Evolutionary conservation across 2,329 filamentous ascomycete genomes (phyloP), one percentile per base, ranked within the genome.

Genomic region (Aschersonia sp.): DNA sequence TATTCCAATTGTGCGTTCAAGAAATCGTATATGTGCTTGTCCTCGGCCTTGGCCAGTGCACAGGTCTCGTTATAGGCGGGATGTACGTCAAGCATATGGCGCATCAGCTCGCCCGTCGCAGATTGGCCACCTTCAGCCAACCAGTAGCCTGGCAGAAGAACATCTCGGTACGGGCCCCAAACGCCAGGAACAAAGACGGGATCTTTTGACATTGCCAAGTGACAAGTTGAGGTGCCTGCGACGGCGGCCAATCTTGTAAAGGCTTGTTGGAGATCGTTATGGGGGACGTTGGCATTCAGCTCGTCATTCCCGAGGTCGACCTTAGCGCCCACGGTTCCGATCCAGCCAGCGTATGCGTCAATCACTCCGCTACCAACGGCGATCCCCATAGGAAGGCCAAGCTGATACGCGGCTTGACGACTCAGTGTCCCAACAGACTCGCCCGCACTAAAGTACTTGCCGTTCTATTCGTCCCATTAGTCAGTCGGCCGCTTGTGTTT

Each of bases 341-440:
- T 92, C 92, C 92, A 98, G 53, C 92, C 92, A 50, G 92, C 92
- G 59, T 98, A 98, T 14, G 92, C 92, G 63, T 98, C 92, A 60
- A 98, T 98, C 53, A 98, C 92, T 64, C 89, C 89, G 59, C 87
- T 94, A 47, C 92, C 92, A 48, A 98, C 85, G 14, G 92, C 87
- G 56, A 96, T 92, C 40, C 89, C 90, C 22, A 83, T 73, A 5
- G 83, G 83, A 4, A 98, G 75, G 6, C 92, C 90, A 51, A 98
- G 79, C 54, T 96, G 85, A 44, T 73, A 67, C 12, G 85, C 87
- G 5, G 92, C 89, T 58, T 85, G 85, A 53, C 90, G 83, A 58
- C 84, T 92, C 14, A 98, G 72, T 0, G 78, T 80, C 46, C 90
- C 92, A 32, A 94, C 87, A 5, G 90, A 75, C 64, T 98, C 90